phyloP scores from a whole-genome alignment of 2,329 filamentous ascomycete genomes.

The Orbilia blumenaviensis region DNA sequence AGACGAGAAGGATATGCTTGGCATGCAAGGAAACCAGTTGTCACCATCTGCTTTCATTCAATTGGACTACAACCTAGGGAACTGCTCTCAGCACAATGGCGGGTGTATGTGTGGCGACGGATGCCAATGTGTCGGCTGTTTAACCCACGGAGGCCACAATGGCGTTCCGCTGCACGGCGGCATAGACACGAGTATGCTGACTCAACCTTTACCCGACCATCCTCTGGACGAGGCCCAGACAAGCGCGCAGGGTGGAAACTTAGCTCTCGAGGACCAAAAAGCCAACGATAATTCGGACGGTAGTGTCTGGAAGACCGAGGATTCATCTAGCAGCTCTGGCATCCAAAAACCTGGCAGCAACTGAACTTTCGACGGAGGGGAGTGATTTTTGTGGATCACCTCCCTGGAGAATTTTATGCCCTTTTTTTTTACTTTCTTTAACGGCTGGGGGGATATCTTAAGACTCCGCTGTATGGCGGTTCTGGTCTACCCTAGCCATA shows the following conservation, averaged over 20 bases:
- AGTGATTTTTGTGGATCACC: too few relatives aligned
- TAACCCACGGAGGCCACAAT: slow-evolving; percentile 55
- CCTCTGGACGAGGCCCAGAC: slow-evolving; percentile 5
- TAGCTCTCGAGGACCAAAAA: slow-evolving; percentile 7
- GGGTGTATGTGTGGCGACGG: slow-evolving; percentile 57
- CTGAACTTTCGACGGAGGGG: neutral
- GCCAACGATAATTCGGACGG: slow-evolving; percentile 10
- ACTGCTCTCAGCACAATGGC: slow-evolving; percentile 55
- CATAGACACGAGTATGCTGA: slow-evolving; percentile 9
- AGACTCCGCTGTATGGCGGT: too few relatives aligned
- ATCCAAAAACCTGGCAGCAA: neutral
- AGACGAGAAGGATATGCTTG: slow-evolving; percentile 27
- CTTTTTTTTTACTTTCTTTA: too few relatives aligned
- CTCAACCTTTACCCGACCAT: slow-evolving; percentile 3
- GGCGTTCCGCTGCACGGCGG: slow-evolving; percentile 20
- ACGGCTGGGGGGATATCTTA: too few relatives aligned
- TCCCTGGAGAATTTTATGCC: too few relatives aligned
- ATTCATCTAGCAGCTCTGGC: neutral
- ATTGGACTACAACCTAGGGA: slow-evolving; percentile 55
- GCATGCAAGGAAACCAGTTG: slow-evolving; percentile 40
- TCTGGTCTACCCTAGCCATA: too few relatives aligned
- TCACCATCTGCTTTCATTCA: slow-evolving; percentile 56
- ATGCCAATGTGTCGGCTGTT: slow-evolving; percentile 57
- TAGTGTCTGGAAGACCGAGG: slow-evolving; percentile 30
- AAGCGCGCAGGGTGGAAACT: neutral